phyloP scores from a whole-genome alignment of 352 stramenopile genomes.

The Phytopythium vexans region DNA sequence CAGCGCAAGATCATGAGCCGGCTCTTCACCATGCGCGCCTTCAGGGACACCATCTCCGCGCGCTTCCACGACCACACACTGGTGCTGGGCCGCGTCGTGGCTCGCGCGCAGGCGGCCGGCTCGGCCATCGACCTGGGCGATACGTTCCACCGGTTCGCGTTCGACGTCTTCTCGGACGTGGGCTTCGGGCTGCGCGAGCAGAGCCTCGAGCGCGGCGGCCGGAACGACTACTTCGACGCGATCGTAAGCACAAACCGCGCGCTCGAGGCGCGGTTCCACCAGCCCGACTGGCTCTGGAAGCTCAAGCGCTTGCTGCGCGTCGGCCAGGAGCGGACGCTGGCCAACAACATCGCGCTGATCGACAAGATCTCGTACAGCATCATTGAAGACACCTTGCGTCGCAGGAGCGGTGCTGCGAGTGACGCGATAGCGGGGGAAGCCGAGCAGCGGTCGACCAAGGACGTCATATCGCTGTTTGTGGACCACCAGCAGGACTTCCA shows the following conservation, averaged over 20 bases:
- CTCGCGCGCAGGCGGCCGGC: constrained; percentile 9
- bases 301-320: constrained; percentile 45
- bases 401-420: constrained; percentile 13
- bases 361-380: constrained; percentile 39
- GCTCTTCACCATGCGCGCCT: constrained; percentile 61
- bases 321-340: constrained; percentile 33
- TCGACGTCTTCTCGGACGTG: constrained; percentile 52
- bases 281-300: constrained; percentile 50
- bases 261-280: constrained; percentile 40
- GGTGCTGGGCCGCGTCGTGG: constrained; percentile 20
- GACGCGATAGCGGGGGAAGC: background rate
- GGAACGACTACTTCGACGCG: constrained; percentile 44
- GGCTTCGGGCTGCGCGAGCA: constrained; percentile 49
- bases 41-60: constrained; percentile 30
- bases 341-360: constrained; percentile 23
- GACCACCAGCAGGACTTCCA: constrained; percentile 20
- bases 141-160: constrained; percentile 11
- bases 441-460: constrained; percentile 20
- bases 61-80: constrained; percentile 39
- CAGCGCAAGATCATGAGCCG: constrained; percentile 78
- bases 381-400: constrained; percentile 43
- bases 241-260: constrained; percentile 12
- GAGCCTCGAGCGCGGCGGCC: constrained; percentile 29
- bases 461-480: constrained; percentile 47
- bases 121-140: constrained; percentile 12